Evolutionary conservation across 495 filamentous ascomycete genomes (phyloP).

Genomic region (Xylaria scruposa): DNA sequence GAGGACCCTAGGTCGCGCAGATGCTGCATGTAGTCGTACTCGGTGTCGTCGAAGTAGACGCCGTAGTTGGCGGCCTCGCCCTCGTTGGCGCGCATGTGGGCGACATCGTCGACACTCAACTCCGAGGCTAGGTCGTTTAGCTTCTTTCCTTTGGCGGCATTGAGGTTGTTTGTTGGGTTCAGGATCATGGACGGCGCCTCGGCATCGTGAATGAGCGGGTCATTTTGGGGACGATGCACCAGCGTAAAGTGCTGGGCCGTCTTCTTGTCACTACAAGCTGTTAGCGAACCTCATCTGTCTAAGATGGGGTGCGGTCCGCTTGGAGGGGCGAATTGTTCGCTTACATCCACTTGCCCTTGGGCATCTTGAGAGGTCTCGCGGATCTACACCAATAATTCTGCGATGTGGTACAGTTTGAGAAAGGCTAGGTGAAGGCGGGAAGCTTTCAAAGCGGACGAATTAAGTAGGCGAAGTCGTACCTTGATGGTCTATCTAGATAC

Average conservation of each 20-base stretch:
- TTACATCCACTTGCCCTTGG: slow-evolving; percentile 89
- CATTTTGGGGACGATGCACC: slow-evolving; percentile 95
- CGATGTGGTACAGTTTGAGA: not conserved
- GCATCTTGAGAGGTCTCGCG: slow-evolving; percentile 61
- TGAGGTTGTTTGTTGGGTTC: slow-evolving; percentile 56
- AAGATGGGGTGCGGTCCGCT: not conserved
- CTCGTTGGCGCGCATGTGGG: slow-evolving; percentile 79
- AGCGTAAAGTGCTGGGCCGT: slow-evolving; percentile 89
- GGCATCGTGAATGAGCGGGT: slow-evolving; percentile 90
- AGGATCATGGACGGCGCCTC: slow-evolving; percentile 83
- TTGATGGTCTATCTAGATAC: no score
- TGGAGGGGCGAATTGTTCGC: slow-evolving; percentile 40
- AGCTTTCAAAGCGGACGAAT: not conserved
- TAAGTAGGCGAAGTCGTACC: slow-evolving; percentile 6
- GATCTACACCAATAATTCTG: not conserved
- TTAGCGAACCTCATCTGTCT: slow-evolving; percentile 20
- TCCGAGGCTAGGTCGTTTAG: slow-evolving; percentile 78
- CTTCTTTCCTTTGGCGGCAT: slow-evolving; percentile 64
- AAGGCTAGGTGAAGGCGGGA: not conserved
- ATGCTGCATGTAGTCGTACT: slow-evolving; percentile 99
- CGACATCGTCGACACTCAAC: slow-evolving; percentile 65
- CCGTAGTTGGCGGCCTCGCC: slow-evolving; percentile 95
- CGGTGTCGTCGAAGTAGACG: slow-evolving; percentile 83
- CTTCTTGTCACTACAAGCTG: slow-evolving; percentile 80
- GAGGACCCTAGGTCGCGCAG: slow-evolving; percentile 76